These are phyloP conservation scores for Corallochytrium limacisporum DNA, from an alignment of 78 protist genomes.

Conservation along the genomic window DNA sequence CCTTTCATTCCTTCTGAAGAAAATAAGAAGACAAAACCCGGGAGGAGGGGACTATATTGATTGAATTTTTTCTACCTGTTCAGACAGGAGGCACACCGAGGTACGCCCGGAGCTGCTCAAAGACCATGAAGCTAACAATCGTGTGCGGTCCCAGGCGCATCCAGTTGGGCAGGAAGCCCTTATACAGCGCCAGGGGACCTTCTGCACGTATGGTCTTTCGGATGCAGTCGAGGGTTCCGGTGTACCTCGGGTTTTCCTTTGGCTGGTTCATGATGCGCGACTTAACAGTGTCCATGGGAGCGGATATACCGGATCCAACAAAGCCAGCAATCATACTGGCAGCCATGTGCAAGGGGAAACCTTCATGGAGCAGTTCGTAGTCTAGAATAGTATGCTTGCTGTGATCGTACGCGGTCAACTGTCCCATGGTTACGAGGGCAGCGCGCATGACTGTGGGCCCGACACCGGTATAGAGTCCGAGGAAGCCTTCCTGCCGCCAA, in stretches of 20 bases:
- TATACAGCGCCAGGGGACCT: background rate
- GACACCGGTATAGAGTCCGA: conserved; percentile 10
- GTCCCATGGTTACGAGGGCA: background rate
- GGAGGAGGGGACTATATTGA: no score
- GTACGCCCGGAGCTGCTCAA: background rate
- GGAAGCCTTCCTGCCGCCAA: background rate
- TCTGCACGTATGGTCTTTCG: background rate
- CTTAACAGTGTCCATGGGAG: conserved; percentile 7
- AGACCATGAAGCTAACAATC: background rate
- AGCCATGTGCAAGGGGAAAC: background rate
- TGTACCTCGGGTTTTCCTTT: background rate
- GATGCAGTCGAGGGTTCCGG: background rate
- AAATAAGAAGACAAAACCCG: no score
- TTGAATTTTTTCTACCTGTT: no score
- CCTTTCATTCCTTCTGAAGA: no score
- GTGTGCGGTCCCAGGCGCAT: conserved; percentile 4
- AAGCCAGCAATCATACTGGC: conserved; percentile 7
- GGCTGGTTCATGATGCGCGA: background rate
- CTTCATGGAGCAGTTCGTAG: background rate
- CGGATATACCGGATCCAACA: background rate
- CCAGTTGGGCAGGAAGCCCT: conserved; percentile 2
- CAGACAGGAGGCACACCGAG: no score
- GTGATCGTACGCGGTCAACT: conserved; percentile 1
- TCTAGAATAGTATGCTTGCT: background rate
- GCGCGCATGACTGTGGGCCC: conserved; percentile 9